Conservation (phyloP, 2,329 filamentous ascomycete genomes). For the Purpureocillium takamizusanense region DNA sequence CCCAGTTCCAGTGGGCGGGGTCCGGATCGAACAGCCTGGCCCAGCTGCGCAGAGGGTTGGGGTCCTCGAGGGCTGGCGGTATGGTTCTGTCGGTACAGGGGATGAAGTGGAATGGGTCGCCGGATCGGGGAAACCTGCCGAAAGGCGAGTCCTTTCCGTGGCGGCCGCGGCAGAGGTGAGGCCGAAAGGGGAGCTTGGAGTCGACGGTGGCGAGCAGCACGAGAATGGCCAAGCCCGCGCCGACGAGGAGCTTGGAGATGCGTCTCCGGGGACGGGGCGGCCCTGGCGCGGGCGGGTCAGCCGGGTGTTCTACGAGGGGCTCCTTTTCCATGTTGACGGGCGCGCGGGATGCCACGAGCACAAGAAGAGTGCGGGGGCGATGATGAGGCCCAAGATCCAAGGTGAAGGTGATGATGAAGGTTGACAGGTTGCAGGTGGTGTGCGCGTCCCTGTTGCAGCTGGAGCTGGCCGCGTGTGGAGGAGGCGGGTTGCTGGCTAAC, state of each 20-base stretch:
- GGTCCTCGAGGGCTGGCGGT: conserved; percentile 31
- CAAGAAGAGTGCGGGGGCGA: too few species aligned
- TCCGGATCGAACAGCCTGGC: conserved; percentile 31
- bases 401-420: too few species aligned
- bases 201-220: conserved; percentile 1
- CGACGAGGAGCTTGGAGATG: conserved; percentile 1
- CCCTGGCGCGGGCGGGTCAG: too few species aligned
- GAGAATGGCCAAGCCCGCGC: neutral
- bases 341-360: too few species aligned
- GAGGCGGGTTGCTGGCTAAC: too few species aligned
- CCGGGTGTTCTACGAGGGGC: too few species aligned
- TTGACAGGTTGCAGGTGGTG: too few species aligned
- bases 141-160: conserved; percentile 4
- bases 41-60: conserved; percentile 27
- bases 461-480: too few species aligned
- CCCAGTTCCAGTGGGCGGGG: conserved; percentile 38
- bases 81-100: conserved; percentile 34
- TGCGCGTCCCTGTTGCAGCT: too few species aligned
- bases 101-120: conserved; percentile 37
- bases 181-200: conserved; percentile 3
- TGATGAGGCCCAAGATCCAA: too few species aligned
- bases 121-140: conserved; percentile 24
- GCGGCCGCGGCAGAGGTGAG: conserved; percentile 3
- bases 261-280: neutral
- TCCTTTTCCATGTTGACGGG: too few species aligned